These are phyloP conservation scores for Chaetoscypha palmicola DNA, from an alignment of 2,329 filamentous ascomycete species.

Conservation along the genomic window DNA sequence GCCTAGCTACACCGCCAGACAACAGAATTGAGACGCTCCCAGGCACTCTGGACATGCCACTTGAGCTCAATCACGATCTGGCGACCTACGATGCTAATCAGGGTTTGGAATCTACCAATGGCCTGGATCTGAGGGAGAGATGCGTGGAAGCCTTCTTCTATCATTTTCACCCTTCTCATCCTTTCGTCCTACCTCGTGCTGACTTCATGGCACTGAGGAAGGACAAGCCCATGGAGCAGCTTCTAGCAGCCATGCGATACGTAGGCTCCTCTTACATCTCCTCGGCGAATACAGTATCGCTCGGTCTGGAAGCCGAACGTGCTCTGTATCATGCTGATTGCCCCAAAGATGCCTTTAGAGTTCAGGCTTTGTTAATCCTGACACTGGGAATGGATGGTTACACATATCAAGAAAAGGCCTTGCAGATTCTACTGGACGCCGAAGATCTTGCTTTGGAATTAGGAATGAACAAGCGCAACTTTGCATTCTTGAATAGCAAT, in stretches of 20 bases:
- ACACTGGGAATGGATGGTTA: constrained; percentile 71
- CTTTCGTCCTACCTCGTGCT: constrained; percentile 18
- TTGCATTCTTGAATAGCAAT: constrained; percentile 54
- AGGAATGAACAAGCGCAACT: constrained; percentile 63
- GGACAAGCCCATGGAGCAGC: constrained; percentile 8
- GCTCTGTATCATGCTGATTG: constrained; percentile 9
- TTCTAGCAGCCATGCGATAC: constrained; percentile 17
- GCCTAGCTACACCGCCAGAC: constrained; percentile 25
- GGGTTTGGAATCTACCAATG: not conserved
- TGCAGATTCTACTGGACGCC: constrained; percentile 57
- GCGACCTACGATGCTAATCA: constrained; percentile 23
- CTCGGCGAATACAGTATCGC: constrained; percentile 7
- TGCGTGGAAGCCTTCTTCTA: constrained; percentile 22
- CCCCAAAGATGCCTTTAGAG: constrained; percentile 41
- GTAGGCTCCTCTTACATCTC: constrained; percentile 16
- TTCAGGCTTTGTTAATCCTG: constrained; percentile 72
- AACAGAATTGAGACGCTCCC: constrained; percentile 20
- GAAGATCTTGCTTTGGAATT: constrained; percentile 68
- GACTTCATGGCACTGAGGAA: constrained; percentile 14
- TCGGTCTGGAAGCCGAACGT: constrained; percentile 16
- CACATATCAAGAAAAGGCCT: constrained; percentile 61
- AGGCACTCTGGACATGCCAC: constrained; percentile 13
- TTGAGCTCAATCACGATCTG: constrained; percentile 23
- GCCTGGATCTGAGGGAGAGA: constrained; percentile 22
- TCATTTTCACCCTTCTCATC: constrained; percentile 18